phyloP scores from a whole-genome alignment of 345 rosid genomes.

The Gossypium australe region DNA sequence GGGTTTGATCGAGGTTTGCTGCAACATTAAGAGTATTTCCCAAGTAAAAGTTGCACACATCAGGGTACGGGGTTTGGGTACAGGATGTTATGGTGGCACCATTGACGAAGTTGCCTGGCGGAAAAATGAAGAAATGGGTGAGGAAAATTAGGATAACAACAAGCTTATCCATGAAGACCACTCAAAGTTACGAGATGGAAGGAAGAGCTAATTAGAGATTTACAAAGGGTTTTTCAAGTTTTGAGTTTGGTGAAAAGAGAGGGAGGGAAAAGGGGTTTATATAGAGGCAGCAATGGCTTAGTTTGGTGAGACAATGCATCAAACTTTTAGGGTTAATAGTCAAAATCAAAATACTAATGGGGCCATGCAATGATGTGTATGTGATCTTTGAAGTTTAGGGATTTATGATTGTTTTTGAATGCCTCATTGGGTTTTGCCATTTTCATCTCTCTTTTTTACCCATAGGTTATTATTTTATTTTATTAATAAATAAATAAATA shows the following conservation, averaged over 20 bases:
- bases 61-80: constrained; percentile 53
- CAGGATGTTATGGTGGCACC: constrained; percentile 38
- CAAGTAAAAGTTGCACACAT: constrained; percentile 40
- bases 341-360: not conserved
- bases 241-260: not conserved
- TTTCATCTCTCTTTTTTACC: not conserved
- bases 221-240: not conserved
- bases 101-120: constrained; percentile 6
- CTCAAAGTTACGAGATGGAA: no score
- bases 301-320: not conserved
- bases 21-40: not conserved
- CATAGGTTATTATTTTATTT: not conserved
- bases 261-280: not conserved
- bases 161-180: constrained; percentile 27
- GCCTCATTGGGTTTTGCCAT: constrained; percentile 5
- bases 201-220: not conserved
- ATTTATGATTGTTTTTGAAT: constrained; percentile 8
- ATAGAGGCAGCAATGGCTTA: not conserved
- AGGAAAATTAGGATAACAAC: not conserved
- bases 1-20: constrained; percentile 11
- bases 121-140: constrained; percentile 17
- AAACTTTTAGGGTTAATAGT: not conserved
- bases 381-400: constrained; percentile 16
- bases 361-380: constrained; percentile 32
- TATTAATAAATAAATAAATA: not conserved